Evolutionary conservation across 441 rosid species (phyloP).

Genomic region (Isatis lusitanica): DNA sequence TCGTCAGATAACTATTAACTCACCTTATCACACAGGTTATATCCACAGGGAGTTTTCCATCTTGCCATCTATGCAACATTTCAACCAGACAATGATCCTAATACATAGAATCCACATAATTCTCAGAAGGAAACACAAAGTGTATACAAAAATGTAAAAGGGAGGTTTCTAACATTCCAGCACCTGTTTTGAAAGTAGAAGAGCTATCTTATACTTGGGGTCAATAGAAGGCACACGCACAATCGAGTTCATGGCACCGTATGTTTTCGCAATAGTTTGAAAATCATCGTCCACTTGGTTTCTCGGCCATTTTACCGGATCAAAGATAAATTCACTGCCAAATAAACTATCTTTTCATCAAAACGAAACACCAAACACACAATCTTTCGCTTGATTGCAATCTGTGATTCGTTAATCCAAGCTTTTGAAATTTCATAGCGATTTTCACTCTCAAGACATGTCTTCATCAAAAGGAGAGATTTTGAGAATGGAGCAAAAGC

Average conservation of each 20-base stretch:
- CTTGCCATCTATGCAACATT: conserved; percentile 88
- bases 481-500: not conserved
- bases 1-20: not conserved
- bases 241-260: conserved; percentile 59
- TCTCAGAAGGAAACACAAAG: conserved; percentile 10
- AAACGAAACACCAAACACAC: not conserved
- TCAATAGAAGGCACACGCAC: conserved; percentile 81
- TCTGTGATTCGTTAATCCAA: not conserved
- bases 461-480: not conserved
- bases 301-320: conserved; percentile 79
- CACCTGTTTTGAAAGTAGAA: conserved; percentile 86
- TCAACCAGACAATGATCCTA: conserved; percentile 93
- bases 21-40: conserved; percentile 88
- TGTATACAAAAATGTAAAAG: not conserved
- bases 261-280: conserved; percentile 53
- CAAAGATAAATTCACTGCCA: conserved; percentile 80
- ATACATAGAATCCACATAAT: conserved; percentile 13
- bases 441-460: not conserved
- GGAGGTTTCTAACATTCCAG: not conserved
- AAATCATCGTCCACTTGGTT: conserved; percentile 74
- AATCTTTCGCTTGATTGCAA: not conserved
- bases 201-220: conserved; percentile 82
- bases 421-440: not conserved
- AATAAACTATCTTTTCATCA: conserved; percentile 5
- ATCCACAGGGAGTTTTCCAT: conserved; percentile 83